phyloP scores from a whole-genome alignment of 129 eudicot species.

The Pulicaria dysenterica region DNA sequence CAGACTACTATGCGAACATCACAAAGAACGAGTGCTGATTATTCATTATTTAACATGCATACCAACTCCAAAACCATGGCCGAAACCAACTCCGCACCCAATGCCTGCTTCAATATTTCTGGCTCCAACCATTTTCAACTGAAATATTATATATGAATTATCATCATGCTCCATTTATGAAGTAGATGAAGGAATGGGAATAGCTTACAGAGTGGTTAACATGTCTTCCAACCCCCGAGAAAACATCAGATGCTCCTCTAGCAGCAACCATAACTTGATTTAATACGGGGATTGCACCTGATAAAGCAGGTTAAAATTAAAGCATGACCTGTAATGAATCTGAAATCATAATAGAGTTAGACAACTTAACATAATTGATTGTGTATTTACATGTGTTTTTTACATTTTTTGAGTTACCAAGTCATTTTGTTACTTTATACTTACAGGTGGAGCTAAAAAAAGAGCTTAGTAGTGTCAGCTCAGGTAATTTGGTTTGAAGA shows the following conservation, averaged over 20 bases:
- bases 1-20: background rate
- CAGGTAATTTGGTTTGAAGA: too few relatives aligned
- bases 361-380: background rate
- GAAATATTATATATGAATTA: slow-evolving; percentile 7
- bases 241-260: slow-evolving; percentile 85
- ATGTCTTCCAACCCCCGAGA: slow-evolving; percentile 79
- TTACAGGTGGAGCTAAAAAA: too few relatives aligned
- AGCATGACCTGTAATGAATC: background rate
- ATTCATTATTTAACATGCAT: slow-evolving; percentile 30
- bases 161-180: background rate
- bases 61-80: slow-evolving; percentile 99
- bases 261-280: slow-evolving; percentile 81
- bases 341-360: background rate
- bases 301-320: background rate
- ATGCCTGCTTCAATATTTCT: slow-evolving; percentile 79
- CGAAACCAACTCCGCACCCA: slow-evolving; percentile 92
- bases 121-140: slow-evolving; percentile 81
- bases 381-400: background rate
- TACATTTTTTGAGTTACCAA: too few relatives aligned
- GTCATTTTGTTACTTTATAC: too few relatives aligned
- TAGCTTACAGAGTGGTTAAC: slow-evolving; percentile 71
- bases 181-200: background rate
- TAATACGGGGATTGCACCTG: slow-evolving; percentile 83
- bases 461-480: too few relatives aligned
- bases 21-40: background rate